Percentiles rank a stretch among this genome's conserved stretches.
These are phyloP conservation scores for Alternaria solani DNA, from an alignment of 2,329 filamentous ascomycete genomes.

Conservation along the genomic window DNA sequence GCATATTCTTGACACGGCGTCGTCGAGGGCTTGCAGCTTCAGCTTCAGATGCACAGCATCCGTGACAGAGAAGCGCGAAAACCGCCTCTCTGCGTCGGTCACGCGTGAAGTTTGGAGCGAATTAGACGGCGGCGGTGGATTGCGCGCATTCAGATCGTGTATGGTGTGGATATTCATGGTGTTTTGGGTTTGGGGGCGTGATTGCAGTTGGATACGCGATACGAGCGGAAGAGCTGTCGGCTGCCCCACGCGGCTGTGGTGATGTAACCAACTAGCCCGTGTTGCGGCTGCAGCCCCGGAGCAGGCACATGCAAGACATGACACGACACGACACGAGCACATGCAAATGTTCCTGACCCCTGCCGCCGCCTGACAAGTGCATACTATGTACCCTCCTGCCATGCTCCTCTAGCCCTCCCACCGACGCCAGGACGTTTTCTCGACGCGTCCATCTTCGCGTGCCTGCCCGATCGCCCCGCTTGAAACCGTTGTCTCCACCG, in stretches of 20 bases:
- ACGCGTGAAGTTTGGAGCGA: slow-evolving; percentile 4
- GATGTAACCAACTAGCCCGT: not conserved
- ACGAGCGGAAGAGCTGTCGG: not conserved
- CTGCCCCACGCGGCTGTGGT: slow-evolving; percentile 10
- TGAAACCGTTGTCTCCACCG: not conserved
- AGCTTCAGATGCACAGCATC: slow-evolving; percentile 30
- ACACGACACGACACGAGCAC: slow-evolving; percentile 4
- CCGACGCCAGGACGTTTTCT: slow-evolving; percentile 23
- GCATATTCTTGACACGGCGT: slow-evolving; percentile 10
- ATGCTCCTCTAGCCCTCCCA: not conserved
- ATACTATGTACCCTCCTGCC: not conserved
- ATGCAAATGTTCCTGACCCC: not conserved
- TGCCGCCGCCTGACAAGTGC: slow-evolving; percentile 7
- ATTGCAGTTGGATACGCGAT: not conserved
- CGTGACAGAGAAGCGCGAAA: slow-evolving; percentile 24
- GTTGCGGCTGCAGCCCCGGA: not conserved
- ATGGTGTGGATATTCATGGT: slow-evolving; percentile 18
- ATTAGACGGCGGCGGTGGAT: slow-evolving; percentile 14
- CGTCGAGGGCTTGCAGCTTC: slow-evolving; percentile 31
- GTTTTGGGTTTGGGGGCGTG: not conserved
- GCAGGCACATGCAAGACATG: slow-evolving; percentile 14
- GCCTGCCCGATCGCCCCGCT: slow-evolving; percentile 13
- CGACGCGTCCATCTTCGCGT: slow-evolving; percentile 16
- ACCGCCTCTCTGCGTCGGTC: slow-evolving; percentile 2
- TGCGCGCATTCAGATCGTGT: slow-evolving; percentile 1